Conservation (phyloP, 441 rosid genomes). For the Pelargonium myrrhifolium region DNA sequence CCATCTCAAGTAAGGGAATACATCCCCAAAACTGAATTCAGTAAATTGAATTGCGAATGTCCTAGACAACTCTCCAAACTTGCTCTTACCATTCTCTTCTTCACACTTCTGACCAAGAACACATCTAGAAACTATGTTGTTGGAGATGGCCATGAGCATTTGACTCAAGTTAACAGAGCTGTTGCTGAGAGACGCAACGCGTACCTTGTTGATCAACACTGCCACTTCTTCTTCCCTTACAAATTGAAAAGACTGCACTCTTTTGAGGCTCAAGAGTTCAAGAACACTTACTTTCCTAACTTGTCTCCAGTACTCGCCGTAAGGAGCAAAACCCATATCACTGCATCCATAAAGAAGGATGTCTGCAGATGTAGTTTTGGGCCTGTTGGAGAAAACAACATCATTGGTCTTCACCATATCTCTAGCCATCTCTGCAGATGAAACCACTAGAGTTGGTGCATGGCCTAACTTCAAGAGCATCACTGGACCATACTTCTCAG, state of each 20-base stretch:
- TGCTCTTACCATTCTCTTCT: conserved; percentile 13
- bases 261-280: conserved; percentile 25
- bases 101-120: conserved; percentile 20
- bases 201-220: conserved; percentile 12
- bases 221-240: conserved; percentile 25
- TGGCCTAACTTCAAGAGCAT: conserved; percentile 25
- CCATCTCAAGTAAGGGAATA: conserved; percentile 26
- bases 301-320: conserved; percentile 27
- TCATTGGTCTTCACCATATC: conserved; percentile 27
- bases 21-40: conserved; percentile 25
- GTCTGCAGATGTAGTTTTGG: conserved; percentile 16
- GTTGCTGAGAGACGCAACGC: neutral
- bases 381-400: conserved; percentile 20
- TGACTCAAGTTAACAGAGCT: conserved; percentile 22
- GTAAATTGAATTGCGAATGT: conserved; percentile 14
- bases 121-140: conserved; percentile 11
- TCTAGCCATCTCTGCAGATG: conserved; percentile 29
- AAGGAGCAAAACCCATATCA: conserved; percentile 20
- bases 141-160: conserved; percentile 8
- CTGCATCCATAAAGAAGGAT: conserved; percentile 18
- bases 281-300: conserved; percentile 22
- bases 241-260: conserved; percentile 21
- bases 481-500: conserved; percentile 29
- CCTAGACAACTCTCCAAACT: conserved; percentile 25
- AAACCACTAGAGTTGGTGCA: conserved; percentile 24